phyloP scores from a whole-genome alignment of 345 rosid species.

The Citrus unshiu region DNA sequence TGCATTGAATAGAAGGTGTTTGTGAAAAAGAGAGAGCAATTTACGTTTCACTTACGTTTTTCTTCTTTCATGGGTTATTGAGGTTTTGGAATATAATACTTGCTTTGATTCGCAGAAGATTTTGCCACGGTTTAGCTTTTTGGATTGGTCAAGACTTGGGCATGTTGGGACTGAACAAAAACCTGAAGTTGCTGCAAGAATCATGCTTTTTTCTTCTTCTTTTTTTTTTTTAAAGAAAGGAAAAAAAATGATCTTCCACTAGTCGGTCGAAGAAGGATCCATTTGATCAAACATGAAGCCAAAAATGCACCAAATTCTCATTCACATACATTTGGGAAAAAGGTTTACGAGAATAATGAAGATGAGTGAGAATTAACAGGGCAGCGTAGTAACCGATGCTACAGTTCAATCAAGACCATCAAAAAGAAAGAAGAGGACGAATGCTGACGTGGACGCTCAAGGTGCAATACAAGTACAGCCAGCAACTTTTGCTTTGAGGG shows the following conservation, averaged over 20 bases:
- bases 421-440: neutral
- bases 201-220: constrained; percentile 13
- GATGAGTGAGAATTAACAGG: neutral
- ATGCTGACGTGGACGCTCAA: neutral
- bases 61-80: constrained; percentile 1
- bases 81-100: neutral
- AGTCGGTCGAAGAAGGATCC: neutral
- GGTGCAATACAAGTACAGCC: neutral
- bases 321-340: neutral
- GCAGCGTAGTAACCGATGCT: constrained; percentile 8
- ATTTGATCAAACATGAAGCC: neutral
- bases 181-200: constrained; percentile 13
- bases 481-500: neutral
- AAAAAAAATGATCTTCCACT: too few species aligned
- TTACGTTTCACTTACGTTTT: constrained; percentile 23
- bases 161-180: constrained; percentile 16
- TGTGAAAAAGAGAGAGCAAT: constrained; percentile 25
- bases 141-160: constrained; percentile 5
- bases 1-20: constrained; percentile 20
- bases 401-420: neutral
- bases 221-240: too few species aligned
- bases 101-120: neutral
- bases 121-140: neutral
- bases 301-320: neutral
- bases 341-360: neutral